Base-by-base conservation (phyloP, 2,329 filamentous ascomycete species). In the Sporothrix inflata region DNA sequence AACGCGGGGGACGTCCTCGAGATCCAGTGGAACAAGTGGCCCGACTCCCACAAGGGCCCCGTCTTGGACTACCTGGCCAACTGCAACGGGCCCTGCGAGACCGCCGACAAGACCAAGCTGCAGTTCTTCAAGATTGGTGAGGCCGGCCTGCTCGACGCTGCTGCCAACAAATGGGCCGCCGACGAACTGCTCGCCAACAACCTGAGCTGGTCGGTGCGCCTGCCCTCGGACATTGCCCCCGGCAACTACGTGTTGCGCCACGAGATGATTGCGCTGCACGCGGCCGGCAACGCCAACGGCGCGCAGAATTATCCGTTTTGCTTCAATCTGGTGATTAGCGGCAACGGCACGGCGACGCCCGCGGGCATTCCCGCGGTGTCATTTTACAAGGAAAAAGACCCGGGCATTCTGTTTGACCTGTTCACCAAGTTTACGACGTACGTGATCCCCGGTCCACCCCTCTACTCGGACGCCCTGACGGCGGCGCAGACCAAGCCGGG, bases 241-340 rank as follows among this genome's bases (percentile, higher is more conserved):
- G 85, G 85, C 1, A 85, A 85, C 77, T 87, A 87, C 73, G 84
- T 87, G 55, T 79, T 87, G 67, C 82, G 85, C 55, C 84, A 86
- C 75, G 85, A 87, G 78, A 86, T 86, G 74, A 85, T 87, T 63
- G 74, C 74, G 2, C 75, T 76, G 67, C 75, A 75, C 73, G 70
- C 70, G 19, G 73, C 72, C 40, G 73, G 75, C 49, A 45, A 72
- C 45, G 42, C 70, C 63, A 74, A 75, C 69, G 75, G 74, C n/a
- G 74, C 75, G 42, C 75, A 75, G 68, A 74, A 74, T 72, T 74
- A 76, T 53, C 74, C 73, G 12, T 74, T 72, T 47, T 74, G 74
- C 70, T 73, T 75, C 74, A 75, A 73, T 72, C 55, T 74, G 6
- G 70, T 70, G 66, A 63, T 76, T 40, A 66, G 57, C 19, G 68